Evolutionary conservation across 306 rosid species (phyloP), one percentile per base, ranked within the genome.

Genomic region (Quercus dentata): DNA sequence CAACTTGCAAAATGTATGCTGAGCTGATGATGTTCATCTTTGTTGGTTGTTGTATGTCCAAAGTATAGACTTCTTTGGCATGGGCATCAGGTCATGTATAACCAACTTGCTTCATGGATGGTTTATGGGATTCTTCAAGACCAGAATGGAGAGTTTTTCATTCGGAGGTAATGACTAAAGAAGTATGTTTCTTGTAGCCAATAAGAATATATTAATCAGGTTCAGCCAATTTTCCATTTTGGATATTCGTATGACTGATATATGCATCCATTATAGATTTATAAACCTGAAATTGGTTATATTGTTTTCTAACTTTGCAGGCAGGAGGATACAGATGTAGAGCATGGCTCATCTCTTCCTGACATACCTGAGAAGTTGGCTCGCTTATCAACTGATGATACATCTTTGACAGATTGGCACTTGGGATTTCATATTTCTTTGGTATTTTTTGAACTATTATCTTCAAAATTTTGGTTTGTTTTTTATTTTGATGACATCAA

Each of bases 41-140:
- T 54, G 56, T 76, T 41, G 51, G 74, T 78, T 82, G 13, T 73
- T 84, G 27, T 69, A 31, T 87, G 85, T 69, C 87, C 90, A 84
- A 90, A 91, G 81, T 86, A 56, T 84, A 95, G 99, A 94, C 98
- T 95, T 84, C 99, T 95, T 74, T 93, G 99, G 99, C 99, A 93
- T 54, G 98, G 94, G 57, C 94, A 95, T 88, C 99, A 93, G 88
- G 94, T 93, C 71, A 84, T 95, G 94, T 93, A 95, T 82, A 91
- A 95, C 79, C 99, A 95, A 87, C 96, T 95, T 59, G 97, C 97
- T 49, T 87, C 99, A 4, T 93, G 99, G 99, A 89, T 93, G 94
- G 92, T 95, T 74, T 95, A 93, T 78, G 99, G 98, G 79, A 88
- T 90, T 63, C 99, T 91, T 87, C 97, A 92, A 88, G 99, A 95